phyloP scores from a whole-genome alignment of 495 filamentous ascomycete genomes.

The Xylaria curta region DNA sequence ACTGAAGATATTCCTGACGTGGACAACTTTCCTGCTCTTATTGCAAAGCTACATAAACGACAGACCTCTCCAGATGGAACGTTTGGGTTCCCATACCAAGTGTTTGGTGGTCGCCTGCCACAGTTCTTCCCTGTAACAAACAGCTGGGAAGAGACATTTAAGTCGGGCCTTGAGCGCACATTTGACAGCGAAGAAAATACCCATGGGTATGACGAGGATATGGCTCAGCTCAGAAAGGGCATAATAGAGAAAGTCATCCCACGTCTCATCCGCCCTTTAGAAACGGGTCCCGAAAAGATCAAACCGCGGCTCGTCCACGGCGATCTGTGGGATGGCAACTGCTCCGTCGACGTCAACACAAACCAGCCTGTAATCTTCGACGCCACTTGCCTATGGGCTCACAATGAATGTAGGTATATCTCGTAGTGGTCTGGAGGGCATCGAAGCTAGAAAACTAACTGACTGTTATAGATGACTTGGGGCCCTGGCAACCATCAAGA shows the following conservation, averaged over 20 bases:
- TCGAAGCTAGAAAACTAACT: not conserved
- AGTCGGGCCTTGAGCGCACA: not conserved
- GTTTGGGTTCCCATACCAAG: slow-evolving; percentile 6
- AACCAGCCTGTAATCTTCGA: slow-evolving; percentile 2
- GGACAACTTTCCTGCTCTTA: not conserved
- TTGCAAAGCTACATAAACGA: not conserved
- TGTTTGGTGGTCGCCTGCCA: not conserved
- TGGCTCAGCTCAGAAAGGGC: not conserved
- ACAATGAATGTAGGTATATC: slow-evolving; percentile 1
- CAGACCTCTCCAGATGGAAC: slow-evolving; percentile 1
- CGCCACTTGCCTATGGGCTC: slow-evolving; percentile 1
- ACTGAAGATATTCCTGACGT: not conserved
- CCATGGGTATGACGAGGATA: slow-evolving; percentile 1
- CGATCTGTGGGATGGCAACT: slow-evolving; percentile 6
- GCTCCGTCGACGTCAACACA: slow-evolving; percentile 7
- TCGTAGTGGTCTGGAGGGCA: not conserved
- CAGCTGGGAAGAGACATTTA: slow-evolving; percentile 4
- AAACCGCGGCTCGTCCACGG: not conserved
- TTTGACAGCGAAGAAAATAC: slow-evolving; percentile 4
- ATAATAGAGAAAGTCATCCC: slow-evolving; percentile 2
- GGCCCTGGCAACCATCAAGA: not conserved
- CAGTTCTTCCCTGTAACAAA: not conserved
- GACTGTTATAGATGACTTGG: not conserved
- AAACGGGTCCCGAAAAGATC: slow-evolving; percentile 4
- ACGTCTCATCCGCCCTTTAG: slow-evolving; percentile 3